These are phyloP conservation scores for Endocalyx cinctus DNA, from an alignment of 2,329 filamentous ascomycete genomes.

Conservation along the genomic window DNA sequence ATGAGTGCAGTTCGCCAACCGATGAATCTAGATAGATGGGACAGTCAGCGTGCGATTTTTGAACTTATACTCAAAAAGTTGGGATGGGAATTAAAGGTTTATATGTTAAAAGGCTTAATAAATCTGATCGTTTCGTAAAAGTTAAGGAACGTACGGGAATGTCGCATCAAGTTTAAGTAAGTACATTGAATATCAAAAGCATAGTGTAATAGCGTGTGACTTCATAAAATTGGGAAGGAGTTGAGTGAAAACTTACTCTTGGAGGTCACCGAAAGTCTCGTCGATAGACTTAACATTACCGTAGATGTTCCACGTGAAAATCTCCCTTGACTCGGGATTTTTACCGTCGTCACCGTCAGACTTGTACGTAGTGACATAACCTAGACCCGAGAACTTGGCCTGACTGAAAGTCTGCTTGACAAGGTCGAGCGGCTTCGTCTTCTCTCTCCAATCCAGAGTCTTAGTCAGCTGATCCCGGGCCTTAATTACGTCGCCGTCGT, in stretches of 20 bases:
- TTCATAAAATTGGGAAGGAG: constrained; percentile 1
- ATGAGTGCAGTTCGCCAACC: constrained; percentile 86
- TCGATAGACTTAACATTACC: constrained; percentile 78
- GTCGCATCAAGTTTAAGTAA: too few species aligned
- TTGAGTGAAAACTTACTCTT: constrained; percentile 66
- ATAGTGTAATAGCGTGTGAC: background rate
- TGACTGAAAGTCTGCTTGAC: constrained; percentile 60
- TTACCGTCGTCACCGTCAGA: constrained; percentile 40
- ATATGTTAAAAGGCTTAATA: too few species aligned
- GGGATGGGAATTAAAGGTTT: too few species aligned
- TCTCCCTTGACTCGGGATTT: constrained; percentile 43
- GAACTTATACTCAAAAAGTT: too few species aligned
- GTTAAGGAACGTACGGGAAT: too few species aligned
- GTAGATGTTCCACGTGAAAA: constrained; percentile 93
- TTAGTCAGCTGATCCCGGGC: constrained; percentile 74
- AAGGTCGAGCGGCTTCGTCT: constrained; percentile 65
- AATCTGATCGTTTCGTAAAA: too few species aligned
- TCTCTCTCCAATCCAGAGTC: constrained; percentile 79
- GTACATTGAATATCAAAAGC: too few species aligned
- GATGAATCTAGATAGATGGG: constrained; percentile 60
- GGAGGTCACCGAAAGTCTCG: constrained; percentile 73
- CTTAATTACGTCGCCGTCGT: constrained; percentile 67
- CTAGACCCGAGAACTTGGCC: constrained; percentile 70
- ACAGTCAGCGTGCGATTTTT: constrained; percentile 5
- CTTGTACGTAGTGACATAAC: constrained; percentile 72